Percentiles rank a stretch among this genome's conserved stretches.
Evolutionary conservation across 306 rosid genomes (phyloP).

Genomic region (Gillenia trifoliata): DNA sequence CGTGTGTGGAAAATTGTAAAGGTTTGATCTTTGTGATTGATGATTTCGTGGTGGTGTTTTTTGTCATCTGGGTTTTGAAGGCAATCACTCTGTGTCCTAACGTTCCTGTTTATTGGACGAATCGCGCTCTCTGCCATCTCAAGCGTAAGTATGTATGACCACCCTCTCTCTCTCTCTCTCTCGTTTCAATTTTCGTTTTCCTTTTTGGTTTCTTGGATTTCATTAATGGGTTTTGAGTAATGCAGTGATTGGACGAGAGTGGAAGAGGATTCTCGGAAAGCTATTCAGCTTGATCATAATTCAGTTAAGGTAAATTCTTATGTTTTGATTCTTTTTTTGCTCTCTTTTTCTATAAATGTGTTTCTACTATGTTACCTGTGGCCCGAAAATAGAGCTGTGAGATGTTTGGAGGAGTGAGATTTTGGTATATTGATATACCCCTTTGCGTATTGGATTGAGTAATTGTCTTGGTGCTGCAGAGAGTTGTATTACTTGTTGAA

Average conservation of each 20-base stretch:
- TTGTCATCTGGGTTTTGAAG: slow-evolving; percentile 22
- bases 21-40: not conserved
- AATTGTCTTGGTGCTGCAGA: not conserved
- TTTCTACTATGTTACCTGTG: not conserved
- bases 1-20: not conserved
- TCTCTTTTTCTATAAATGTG: not conserved
- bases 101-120: slow-evolving; percentile 73
- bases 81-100: slow-evolving; percentile 79
- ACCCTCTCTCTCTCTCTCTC: slow-evolving; percentile 3
- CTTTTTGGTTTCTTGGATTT: not conserved
- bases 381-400: not conserved
- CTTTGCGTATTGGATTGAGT: not conserved
- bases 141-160: slow-evolving; percentile 72
- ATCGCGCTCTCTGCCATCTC: slow-evolving; percentile 93
- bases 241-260: slow-evolving; percentile 82
- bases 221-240: not conserved
- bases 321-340: not conserved
- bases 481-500: not conserved
- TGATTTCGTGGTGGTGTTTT: not conserved
- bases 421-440: not conserved
- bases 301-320: slow-evolving; percentile 60
- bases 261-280: slow-evolving; percentile 81
- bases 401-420: not conserved
- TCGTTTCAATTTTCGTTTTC: not conserved
- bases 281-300: slow-evolving; percentile 64